Conservation (phyloP, 176 grass and related monocot species). For the Dactylis glomerata region DNA sequence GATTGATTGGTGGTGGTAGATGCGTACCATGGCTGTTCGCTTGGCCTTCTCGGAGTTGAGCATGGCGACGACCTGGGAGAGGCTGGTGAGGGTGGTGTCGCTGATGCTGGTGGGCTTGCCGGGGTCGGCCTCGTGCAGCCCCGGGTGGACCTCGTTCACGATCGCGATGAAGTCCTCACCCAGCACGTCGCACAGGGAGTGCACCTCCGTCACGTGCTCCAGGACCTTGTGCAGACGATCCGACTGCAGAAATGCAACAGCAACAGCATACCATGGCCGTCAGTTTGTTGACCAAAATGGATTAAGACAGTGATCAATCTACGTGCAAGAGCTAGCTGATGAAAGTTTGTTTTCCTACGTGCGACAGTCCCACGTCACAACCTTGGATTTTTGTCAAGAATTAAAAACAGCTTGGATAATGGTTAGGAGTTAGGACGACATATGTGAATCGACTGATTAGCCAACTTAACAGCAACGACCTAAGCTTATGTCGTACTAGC, state of each 20-base stretch:
- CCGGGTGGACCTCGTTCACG: slow-evolving; percentile 60
- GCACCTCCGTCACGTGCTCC: slow-evolving; percentile 57
- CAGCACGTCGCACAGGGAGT: slow-evolving; percentile 58
- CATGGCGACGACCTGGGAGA: slow-evolving; percentile 42
- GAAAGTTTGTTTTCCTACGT: no score
- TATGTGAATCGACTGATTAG: slow-evolving; percentile 25
- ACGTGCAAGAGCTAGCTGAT: no score
- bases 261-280: no score
- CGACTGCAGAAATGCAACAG: slow-evolving; percentile 1
- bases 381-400: not conserved
- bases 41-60: slow-evolving; percentile 49
- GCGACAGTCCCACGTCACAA: no score
- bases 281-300: no score
- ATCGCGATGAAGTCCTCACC: slow-evolving; percentile 55
- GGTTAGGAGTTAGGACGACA: not conserved
- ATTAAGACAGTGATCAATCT: no score
- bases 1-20: not conserved
- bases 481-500: slow-evolving; percentile 14
- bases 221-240: slow-evolving; percentile 44
- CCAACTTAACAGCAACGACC: slow-evolving; percentile 7
- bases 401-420: not conserved
- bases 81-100: slow-evolving; percentile 49
- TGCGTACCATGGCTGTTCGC: slow-evolving; percentile 32
- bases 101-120: slow-evolving; percentile 67
- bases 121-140: slow-evolving; percentile 48